A percentile compares a stretch with the other conserved stretches of the same genome.
These are phyloP conservation scores for Nannizziopsis arthrosporioides DNA, from an alignment of 2,329 filamentous ascomycete genomes.

Conservation along the genomic window DNA sequence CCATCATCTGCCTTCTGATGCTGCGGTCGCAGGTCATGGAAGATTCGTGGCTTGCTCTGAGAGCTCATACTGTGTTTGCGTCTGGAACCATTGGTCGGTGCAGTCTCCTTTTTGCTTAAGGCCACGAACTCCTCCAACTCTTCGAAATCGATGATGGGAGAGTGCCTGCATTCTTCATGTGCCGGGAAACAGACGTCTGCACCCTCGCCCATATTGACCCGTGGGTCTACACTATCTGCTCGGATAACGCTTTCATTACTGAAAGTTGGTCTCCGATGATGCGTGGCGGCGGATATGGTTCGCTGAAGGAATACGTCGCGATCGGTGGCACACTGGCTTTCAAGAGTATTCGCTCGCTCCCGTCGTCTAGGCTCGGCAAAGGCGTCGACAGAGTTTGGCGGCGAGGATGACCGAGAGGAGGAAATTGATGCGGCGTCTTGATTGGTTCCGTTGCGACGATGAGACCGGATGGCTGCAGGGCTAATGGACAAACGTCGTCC, in stretches of 20 bases:
- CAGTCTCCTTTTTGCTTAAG: slow-evolving; percentile 43
- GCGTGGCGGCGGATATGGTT: slow-evolving; percentile 58
- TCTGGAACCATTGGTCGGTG: slow-evolving; percentile 13
- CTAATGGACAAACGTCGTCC: slow-evolving; percentile 32
- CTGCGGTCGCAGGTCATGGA: slow-evolving; percentile 49
- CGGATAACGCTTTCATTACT: slow-evolving; percentile 47
- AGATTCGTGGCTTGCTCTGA: slow-evolving; percentile 43
- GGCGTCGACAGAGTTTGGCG: slow-evolving; percentile 93
- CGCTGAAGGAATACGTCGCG: slow-evolving; percentile 53
- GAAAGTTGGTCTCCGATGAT: slow-evolving; percentile 49
- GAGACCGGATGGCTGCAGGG: slow-evolving; percentile 28
- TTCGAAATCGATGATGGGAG: slow-evolving; percentile 80
- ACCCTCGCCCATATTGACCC: slow-evolving; percentile 40
- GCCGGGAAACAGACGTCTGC: slow-evolving; percentile 83
- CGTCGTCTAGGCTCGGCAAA: slow-evolving; percentile 84
- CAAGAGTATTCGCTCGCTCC: slow-evolving; percentile 59
- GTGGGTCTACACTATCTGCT: slow-evolving; percentile 33
- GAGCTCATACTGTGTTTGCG: slow-evolving; percentile 40
- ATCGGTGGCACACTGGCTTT: slow-evolving; percentile 46
- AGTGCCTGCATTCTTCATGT: slow-evolving; percentile 63
- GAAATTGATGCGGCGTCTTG: slow-evolving; percentile 5
- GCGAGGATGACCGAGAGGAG: slow-evolving; percentile 61
- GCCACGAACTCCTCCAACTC: slow-evolving; percentile 85
- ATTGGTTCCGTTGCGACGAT: slow-evolving; percentile 17
- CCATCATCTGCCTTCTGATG: slow-evolving; percentile 26